Evolutionary conservation across 1,284 basidiomycete genomes (phyloP), one percentile per base, ranked within the genome.

Genomic region (Laetiporus sulphureus): DNA sequence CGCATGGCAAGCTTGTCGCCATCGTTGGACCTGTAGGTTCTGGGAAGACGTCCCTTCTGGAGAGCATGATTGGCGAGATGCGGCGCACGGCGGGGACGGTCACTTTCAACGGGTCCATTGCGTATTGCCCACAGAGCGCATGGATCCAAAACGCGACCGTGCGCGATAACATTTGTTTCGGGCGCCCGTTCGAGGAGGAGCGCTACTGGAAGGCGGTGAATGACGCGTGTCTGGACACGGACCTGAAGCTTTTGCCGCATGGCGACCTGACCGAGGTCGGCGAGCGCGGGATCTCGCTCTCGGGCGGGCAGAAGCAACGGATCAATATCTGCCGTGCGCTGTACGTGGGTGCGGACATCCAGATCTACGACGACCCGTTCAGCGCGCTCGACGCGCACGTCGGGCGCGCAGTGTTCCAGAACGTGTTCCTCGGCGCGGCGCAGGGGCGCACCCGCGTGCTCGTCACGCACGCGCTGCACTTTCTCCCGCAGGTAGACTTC

Each of bases 221-320:
- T 10, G 80, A 86, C 54, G 75, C 87, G 0, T 91, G 83, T 55
- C 68, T 94, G 21, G 80, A 83, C 49, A 73, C 79, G 2, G 90
- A 94, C 64, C 65, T 94, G 19, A 83, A 84, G 32, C 77, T 91
- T 64, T 70, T 92, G 29, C 83, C 88, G 1, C 71, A 87, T 46
- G 88, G 88, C 3, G 90, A 96, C 56, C 57, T 84, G 48, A 95
- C 92, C 0, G 88, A 92, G 60, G 92, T 95, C 38, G 91, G 91
- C n/a, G 91, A 93, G 63, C 45, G 76, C 69, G 83, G 84, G n/a
- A 85, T 91, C 39, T 83, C 81, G 12, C 72, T 91, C 7, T 87
- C 82, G 31, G 88, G 91, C 6, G 89, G 88, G 2, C 86, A 90
- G 60, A 84, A 84, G 53, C 83, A 87, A 55, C 75, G 86, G 13